Evolutionary conservation across 2,329 filamentous ascomycete genomes (phyloP), one percentile per base, ranked within the genome.

Genomic region (Blastomyces parvus): DNA sequence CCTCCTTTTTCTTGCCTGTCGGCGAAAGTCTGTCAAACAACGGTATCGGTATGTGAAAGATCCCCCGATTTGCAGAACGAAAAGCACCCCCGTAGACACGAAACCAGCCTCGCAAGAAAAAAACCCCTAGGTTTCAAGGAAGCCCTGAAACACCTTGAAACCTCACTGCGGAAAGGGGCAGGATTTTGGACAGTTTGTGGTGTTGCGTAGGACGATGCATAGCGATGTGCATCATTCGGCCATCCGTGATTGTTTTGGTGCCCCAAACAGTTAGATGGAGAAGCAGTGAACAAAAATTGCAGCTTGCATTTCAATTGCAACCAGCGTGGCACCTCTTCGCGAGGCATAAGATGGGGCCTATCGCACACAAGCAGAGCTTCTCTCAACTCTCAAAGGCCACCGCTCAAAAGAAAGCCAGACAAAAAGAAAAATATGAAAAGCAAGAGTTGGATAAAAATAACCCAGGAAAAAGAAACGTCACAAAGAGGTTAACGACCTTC

Each of bases 291-390:
- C 22, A 22, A 46, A 59, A 46, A 22, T 22, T 44, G 17, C 22
- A n/a, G 42, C 17, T 30, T 33, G 17, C 14, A 48, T 59, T 59
- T 59, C 57, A 59, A 59, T 59, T 59, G 57, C 40, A n/a, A 59
- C 57, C 57, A 59, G 25, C 22, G 57, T 48, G 57, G 40, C 57
- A 42, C 27, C n/a, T 59, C 19, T 44, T 59, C 57, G 14, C 56
- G 14, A 59, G 25, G 40, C 22, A 25, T 46, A 17, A 57, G 33
- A 40, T 30, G 38, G 38, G 22, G 7, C 57, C 57, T 48, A 59
- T 59, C 17, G 27, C 57, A 59, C 40, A 59, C 22, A 22, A 48
- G 44, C 17, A 52, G 19, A 6, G n/a, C 19, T 33, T 30, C 27
- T 36, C 33, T 61, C 44, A n/a, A 48, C 11, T 44, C 17, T 46